Base-by-base conservation (phyloP, 1,284 basidiomycete genomes). In the Cutaneotrichosporon sp. region DNA sequence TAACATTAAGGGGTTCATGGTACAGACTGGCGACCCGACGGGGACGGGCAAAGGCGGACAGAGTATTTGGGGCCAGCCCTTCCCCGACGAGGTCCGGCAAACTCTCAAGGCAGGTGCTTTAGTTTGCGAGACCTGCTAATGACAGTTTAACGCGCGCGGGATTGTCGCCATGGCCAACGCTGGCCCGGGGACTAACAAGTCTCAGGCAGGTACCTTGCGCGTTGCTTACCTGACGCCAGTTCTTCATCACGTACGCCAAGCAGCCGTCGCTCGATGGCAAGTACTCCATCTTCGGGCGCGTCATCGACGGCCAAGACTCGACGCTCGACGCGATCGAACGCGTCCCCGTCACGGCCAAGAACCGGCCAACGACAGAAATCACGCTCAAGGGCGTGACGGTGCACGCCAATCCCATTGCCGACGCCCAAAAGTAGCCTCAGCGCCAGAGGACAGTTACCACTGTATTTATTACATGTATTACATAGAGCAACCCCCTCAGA, bases 121-220 rank as follows among this genome's bases (percentile, higher is more conserved):
- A 17, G 12, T 21, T 2, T 8, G 15, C 38, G 17, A 17, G 38
- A 13, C n/a, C 10, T 14, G 37, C 54, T 55, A 33, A 46, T 42
- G 14, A 7, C 71, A 93, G 90, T 97, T 97, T 78, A 96, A 96
- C 74, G 79, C 84, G 50, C 83, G 93, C 59, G 92, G 92, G 17
- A 81, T 96, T 59, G 84, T 96, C n/a, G 92, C 92, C 21, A 96
- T 97, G 90, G 93, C 92, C 48, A 97, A 97, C 73, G 86, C 87
- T 4, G 93, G 93, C 0, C 86, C 87, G 20, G 88, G 94, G 72
- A 85, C 87, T 18, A 97, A 96, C 78, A 96, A 94, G 75, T 90
- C 89, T 3, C 77, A 77, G 60, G 73, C 15, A 3, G 2, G 7
- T 3, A 23, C 34, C 34, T 51, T 20, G 20, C 42, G 22, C 8